Base-by-base conservation (phyloP, 129 eudicot species). In the Artemisia annua region DNA sequence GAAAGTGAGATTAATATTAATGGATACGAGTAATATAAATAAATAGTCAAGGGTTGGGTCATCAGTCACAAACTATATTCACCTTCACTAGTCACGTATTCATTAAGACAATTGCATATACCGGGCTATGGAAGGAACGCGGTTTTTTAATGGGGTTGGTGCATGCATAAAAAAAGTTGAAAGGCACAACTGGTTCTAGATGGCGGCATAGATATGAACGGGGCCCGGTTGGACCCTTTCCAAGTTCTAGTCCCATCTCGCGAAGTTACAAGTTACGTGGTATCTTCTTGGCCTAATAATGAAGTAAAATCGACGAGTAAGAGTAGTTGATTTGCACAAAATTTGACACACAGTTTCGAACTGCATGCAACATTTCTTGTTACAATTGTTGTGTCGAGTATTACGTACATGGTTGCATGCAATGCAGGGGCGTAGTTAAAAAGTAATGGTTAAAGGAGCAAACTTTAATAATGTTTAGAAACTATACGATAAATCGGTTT, bases 31-130 rank as follows among this genome's bases (percentile, higher is more conserved):
- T 67, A 52, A 28, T 19, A 22, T 52, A 57, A 30, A 43, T 72
- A 49, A 59, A 46, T 44, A 7, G 78, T 73, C 78, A 50, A 73
- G 32, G 32, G 60, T 60, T 73, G 78, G 69, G 50, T 60, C 48
- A 73, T 11, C 61, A 5, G 51, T 62, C 7, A 11, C 12, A 28
- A 70, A 56, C 66, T 22, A 56, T 32, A 56, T 56, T 18, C 22
- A 14, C 66, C 75, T 19, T 5, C 64, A 70, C 64, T 16, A 53
- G 74, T 26, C 32, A 69, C 61, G 49, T 43, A 3, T 60, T 22
- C 56, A 5, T 60, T 0, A 62, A 62, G 20, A 54, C 15, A 8
- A 48, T 30, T 50, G 77, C 7, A 19, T 11, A 28, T 62, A 18
- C 70, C 51, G 53, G 63, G 60, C 49, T 63, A 4, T 28, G 78